A percentile compares a stretch with the other conserved stretches of the same genome.
Evolutionary conservation across 2,329 filamentous ascomycete genomes (phyloP).

Genomic region (Aspergillus sp.): DNA sequence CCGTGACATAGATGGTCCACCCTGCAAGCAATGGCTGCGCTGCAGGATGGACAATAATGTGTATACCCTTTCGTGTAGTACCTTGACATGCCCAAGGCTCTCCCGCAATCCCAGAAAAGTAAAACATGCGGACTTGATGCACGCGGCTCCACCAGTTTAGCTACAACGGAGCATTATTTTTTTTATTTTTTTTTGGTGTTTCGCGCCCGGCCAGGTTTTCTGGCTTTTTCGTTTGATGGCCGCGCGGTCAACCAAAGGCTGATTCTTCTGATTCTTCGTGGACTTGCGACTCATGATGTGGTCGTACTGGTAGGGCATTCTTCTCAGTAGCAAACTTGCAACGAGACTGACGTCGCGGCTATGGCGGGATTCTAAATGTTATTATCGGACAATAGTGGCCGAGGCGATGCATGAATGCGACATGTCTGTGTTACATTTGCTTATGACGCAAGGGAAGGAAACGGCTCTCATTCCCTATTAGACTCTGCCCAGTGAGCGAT

Average conservation of each 20-base stretch:
- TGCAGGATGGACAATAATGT: not conserved
- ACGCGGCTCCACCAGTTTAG: not conserved
- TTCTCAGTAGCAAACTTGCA: not conserved
- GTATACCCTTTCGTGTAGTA: not conserved
- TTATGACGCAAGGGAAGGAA: slow-evolving; percentile 17
- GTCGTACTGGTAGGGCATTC: not conserved
- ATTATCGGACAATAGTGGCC: not conserved
- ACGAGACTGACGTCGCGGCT: slow-evolving; percentile 18
- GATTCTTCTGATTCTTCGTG: not conserved
- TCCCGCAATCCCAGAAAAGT: slow-evolving; percentile 16
- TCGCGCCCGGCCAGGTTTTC: not conserved
- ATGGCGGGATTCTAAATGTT: slow-evolving; percentile 15
- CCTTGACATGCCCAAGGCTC: slow-evolving; percentile 16
- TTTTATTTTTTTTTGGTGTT: not conserved
- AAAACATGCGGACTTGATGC: not conserved
- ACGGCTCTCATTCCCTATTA: not conserved
- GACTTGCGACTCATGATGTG: not conserved
- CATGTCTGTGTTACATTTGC: not conserved
- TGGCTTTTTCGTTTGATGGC: not conserved
- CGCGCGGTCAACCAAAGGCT: slow-evolving; percentile 2
- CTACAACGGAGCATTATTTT: not conserved
- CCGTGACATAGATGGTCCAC: not conserved
- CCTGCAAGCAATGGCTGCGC: not conserved
- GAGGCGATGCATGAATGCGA: not conserved
- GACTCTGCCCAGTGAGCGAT: not conserved